phyloP scores from a whole-genome alignment of 1,284 basidiomycete species.

The Blastosporella zonata region DNA sequence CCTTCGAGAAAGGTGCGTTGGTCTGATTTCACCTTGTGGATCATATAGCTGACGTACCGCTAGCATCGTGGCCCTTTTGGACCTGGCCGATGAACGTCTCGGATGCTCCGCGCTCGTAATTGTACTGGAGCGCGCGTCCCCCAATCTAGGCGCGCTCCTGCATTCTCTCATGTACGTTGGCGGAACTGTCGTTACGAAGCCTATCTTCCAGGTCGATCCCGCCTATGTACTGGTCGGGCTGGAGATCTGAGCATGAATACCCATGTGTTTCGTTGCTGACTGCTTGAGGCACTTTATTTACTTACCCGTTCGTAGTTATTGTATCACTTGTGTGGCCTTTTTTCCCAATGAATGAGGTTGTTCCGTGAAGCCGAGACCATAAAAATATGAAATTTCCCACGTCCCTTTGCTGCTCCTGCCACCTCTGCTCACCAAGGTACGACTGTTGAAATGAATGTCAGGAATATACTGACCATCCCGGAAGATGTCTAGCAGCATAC shows the following conservation, averaged over 20 bases:
- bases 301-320: not conserved
- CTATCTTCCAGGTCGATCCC: slow-evolving; percentile 67
- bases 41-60: not conserved
- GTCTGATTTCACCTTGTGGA: not conserved
- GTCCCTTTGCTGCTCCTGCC: not conserved
- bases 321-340: not conserved
- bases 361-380: not conserved
- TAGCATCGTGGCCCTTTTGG: slow-evolving; percentile 79
- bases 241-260: slow-evolving; percentile 48
- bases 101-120: slow-evolving; percentile 76
- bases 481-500: slow-evolving; percentile 6
- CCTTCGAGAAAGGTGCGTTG: slow-evolving; percentile 70
- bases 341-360: not conserved
- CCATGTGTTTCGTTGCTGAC: not conserved
- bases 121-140: slow-evolving; percentile 60
- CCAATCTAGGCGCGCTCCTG: slow-evolving; percentile 57
- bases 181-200: slow-evolving; percentile 72
- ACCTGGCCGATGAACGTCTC: slow-evolving; percentile 77
- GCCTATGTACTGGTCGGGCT: slow-evolving; percentile 74
- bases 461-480: not conserved
- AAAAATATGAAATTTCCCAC: not conserved
- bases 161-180: slow-evolving; percentile 85
- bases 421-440: not conserved
- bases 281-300: slow-evolving; percentile 3
- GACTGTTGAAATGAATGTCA: not conserved